Evolutionary conservation across 345 rosid genomes (phyloP), one percentile per base, ranked within the genome.

Genomic region (Euphorbia lathyris): DNA sequence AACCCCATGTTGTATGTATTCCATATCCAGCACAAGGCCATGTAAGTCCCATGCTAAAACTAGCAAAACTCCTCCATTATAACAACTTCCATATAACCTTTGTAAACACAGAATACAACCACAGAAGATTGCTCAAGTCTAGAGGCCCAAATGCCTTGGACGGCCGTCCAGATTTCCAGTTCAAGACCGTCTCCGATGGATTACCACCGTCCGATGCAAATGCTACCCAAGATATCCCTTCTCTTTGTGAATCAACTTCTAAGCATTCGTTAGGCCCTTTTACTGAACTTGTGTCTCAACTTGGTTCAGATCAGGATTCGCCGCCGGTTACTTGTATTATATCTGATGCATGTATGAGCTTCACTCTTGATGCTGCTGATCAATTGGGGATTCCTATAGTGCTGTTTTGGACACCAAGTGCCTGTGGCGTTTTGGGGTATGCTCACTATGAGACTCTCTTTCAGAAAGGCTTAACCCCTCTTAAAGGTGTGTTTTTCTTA

Each of bases 21-120:
- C 87, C 90, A 0, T 84, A 22, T 66, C 87, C 87, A 23, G 86
- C 84, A 17, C 90, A 86, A 69, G 81, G 86, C 58, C 90, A 86
- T 78, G 74, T 86, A 40, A 82, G 52, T 45, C 82, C 90, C 22
- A 82, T 84, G 87, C 72, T 84, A 0, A 79, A 78, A 65, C 55
- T 84, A 7, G 86, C 90, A 22, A 84, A 86, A 58, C 65, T 86
- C 40, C 87, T 86, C 14, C 83, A 86, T 55, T 77, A 55, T 60
- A 43, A 66, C 14, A 83, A 86, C 58, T 84, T 82, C 64, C 83
- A 82, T 58, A 65, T 86, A 68, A 83, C 90, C 71, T 86, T 86
- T 12, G 87, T 86, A 40, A 82, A 86, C 76, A 67, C 84, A 3
- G 84, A 83, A 63, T 83, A 66, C 66, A 86, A 82, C 59, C 77